Base-by-base conservation (phyloP, 352 stramenopile genomes). In the Phytophthora foliorum region DNA sequence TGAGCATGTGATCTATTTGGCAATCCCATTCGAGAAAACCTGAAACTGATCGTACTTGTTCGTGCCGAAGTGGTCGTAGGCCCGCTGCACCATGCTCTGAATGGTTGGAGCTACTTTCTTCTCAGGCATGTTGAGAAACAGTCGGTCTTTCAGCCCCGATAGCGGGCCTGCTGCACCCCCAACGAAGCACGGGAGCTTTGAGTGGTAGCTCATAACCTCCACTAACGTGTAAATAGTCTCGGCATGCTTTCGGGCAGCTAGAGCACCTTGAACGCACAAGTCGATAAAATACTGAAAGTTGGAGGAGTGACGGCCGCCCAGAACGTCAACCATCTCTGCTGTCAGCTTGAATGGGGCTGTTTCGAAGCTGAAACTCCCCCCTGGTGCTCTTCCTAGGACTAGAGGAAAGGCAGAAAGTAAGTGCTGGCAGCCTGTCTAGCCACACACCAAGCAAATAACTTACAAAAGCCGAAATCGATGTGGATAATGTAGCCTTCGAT, bases 381-480 rank as follows among this genome's bases (percentile, higher is more conserved):
- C 88, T 3, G 88, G 88, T n/a, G 88, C 88, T 21, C 84, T 78
- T 1, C 87, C 87, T 32, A 95, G 69, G 59, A 95, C 87, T 94
- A 25, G 5, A 38, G n/a, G 17, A 16, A 60, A 17, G 44, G 13
- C 0, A 32, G 46, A 54, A 29, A 34, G n/a, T 48, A 10, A 48
- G 19, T 48, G 21, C 7, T 48, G n/a, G 5, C n/a, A 48, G 9
- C 13, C 10, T 5, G 8, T 44, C 38, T 21, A 44, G 16, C 39
- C 3, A 1, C 21, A 2, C 17, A 48, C n/a, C 17, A 25, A 48
- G 21, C 5, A 16, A 36, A 27, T 14, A 57, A 31, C 81, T 49
- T 83, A 94, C 86, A 92, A 77, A 99, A 99, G 29, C 98, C 98
- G 88, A 99, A 99, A 79, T 99, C 98, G 74, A 99, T 99, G 81